Evolutionary conservation across 1,139 yeast genomes (phyloP), one percentile per base, ranked within the genome.

Genomic region (Waltiozyma sp.): DNA sequence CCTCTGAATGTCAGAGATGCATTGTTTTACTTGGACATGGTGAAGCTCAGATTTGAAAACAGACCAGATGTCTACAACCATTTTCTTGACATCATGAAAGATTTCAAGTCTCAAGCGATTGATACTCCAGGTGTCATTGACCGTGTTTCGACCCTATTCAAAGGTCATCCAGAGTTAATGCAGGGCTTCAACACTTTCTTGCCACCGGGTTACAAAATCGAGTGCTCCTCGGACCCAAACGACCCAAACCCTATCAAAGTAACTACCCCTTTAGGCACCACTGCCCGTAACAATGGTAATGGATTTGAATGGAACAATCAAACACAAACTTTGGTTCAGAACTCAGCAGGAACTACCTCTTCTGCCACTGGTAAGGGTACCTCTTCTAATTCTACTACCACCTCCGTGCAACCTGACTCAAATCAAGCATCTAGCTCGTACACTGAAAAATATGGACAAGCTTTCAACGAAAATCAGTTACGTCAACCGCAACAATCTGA

Each of bases 111-210:
- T 41, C 96, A 89, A 65, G 77, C 78, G 69, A 89, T 91, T 57
- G 97, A 93, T 62, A 91, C 99, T 1, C 98, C 98, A 0, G 99
- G 97, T 19, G 99, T 91, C 34, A 91, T 91, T 59, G 96, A 88
- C 58, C 73, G 98, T 45, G 98, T 91, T 1, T 87, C 96, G 0
- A 76, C 84, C 2, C 68, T 91, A 46, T 91, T 91, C 61, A 75
- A 88, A 49, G 98, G 97, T 5, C 96, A 88, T 61, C 96, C 96
- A 2, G 77, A 78, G 54, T 70, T 91, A 57, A 89, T 91, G 50
- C 97, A 91, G 64, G 98, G 99, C 0, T 93, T 91, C 65, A 91
- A 91, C 65, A 91, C 99, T 1, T 91, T 91, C 59, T 71, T 91
- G 50, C 99, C 99, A 1, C 96, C 95, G 14, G 99, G 98, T 1